These are phyloP conservation scores for Cryptococcus floricola DNA, from an alignment of 1,284 basidiomycete genomes.

Conservation along the genomic window DNA sequence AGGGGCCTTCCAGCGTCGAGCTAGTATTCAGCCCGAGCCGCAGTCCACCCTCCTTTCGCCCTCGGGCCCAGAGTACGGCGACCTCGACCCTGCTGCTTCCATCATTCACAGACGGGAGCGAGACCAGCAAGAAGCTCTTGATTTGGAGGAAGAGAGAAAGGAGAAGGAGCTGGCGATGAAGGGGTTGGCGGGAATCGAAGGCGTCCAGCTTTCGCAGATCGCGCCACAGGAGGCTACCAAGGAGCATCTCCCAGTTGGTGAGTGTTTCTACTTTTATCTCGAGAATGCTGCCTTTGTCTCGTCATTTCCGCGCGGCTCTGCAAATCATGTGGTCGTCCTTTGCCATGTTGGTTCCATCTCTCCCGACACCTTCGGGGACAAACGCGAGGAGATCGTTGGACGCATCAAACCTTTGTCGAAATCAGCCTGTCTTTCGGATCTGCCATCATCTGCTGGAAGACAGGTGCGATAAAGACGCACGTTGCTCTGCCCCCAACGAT, in stretches of 20 bases:
- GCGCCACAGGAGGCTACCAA: too few species aligned
- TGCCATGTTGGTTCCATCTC: background rate
- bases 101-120: slow-evolving; percentile 26
- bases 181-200: background rate
- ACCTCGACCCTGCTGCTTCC: slow-evolving; percentile 24
- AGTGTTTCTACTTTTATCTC: too few species aligned
- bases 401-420: too few species aligned
- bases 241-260: too few species aligned
- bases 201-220: too few species aligned
- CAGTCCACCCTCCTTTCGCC: slow-evolving; percentile 27
- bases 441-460: too few species aligned
- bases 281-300: too few species aligned
- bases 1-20: slow-evolving; percentile 1
- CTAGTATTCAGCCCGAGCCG: background rate
- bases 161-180: slow-evolving; percentile 23
- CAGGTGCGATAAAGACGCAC: too few species aligned
- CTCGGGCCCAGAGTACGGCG: slow-evolving; percentile 24
- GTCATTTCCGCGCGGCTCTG: background rate
- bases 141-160: slow-evolving; percentile 37
- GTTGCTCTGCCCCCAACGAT: too few species aligned
- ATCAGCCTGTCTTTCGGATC: too few species aligned
- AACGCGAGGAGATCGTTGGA: too few species aligned
- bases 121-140: slow-evolving; percentile 39
- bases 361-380: background rate
- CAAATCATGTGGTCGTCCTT: background rate